Evolutionary conservation across 208 protist species (phyloP).

Genomic region (Leishmania arabica): DNA sequence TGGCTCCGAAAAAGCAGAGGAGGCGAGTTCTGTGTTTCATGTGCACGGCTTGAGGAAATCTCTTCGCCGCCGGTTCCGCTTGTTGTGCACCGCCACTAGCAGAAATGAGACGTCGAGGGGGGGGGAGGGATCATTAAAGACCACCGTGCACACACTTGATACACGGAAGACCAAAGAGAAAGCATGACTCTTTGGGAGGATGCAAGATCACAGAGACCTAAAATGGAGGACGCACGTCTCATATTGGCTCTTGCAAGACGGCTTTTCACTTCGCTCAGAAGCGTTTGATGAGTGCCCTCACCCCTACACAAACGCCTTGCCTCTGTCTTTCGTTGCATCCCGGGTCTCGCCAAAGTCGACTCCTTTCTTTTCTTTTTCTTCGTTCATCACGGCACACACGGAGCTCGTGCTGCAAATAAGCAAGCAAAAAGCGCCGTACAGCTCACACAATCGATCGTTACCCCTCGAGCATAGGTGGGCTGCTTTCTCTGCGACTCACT

Average conservation of each 20-base stretch:
- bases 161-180: background rate
- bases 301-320: background rate
- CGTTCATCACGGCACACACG: background rate
- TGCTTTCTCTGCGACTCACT: slow-evolving; percentile 4
- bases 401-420: background rate
- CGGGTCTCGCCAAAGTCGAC: background rate
- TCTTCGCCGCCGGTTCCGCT: background rate
- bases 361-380: background rate
- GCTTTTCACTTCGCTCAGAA: background rate
- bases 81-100: background rate
- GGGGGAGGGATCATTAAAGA: background rate
- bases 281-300: background rate
- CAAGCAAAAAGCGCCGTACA: background rate
- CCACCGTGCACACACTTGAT: background rate
- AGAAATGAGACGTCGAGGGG: background rate
- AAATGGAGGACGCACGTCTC: background rate
- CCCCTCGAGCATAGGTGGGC: background rate
- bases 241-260: background rate
- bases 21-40: no score
- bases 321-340: background rate
- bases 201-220: background rate
- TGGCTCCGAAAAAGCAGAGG: background rate
- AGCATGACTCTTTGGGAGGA: background rate
- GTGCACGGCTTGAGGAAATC: background rate
- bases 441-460: slow-evolving; percentile 2